A percentile compares a stretch with the other conserved stretches of the same genome.
Evolutionary conservation across 2,329 filamentous ascomycete genomes (phyloP).

Genomic region (Scolecobasidium constrictum): DNA sequence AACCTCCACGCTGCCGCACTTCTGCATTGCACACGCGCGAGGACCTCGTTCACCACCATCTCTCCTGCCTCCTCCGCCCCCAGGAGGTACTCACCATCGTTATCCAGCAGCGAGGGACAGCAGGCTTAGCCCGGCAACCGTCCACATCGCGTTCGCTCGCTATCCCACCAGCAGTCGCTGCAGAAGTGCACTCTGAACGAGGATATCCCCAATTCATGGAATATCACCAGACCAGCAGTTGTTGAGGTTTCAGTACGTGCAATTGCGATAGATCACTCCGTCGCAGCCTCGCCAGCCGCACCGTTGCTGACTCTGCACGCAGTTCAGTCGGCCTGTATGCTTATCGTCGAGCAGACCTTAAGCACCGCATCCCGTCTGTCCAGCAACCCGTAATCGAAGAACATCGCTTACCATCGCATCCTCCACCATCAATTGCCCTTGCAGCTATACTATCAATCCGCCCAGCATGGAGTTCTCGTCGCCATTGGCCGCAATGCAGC

Average conservation of each 20-base stretch:
- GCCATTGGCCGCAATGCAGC: conserved; percentile 86
- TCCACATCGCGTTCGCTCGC: background rate
- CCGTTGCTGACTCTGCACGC: background rate
- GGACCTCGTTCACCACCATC: background rate
- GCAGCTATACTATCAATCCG: background rate
- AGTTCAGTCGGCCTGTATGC: background rate
- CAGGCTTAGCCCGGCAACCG: background rate
- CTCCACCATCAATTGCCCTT: conserved; percentile 8
- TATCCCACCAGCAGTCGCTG: background rate
- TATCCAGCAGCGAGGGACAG: background rate
- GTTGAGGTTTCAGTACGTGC: too few species aligned
- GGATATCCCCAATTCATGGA: background rate
- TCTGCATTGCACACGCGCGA: too few species aligned
- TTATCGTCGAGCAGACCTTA: background rate
- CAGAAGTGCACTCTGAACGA: background rate
- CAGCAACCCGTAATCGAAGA: background rate
- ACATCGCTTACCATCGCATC: background rate
- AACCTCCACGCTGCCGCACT: background rate
- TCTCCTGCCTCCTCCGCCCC: background rate
- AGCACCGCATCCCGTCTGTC: background rate
- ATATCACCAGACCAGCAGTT: background rate
- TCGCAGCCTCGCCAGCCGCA: background rate
- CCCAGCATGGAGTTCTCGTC: conserved; percentile 78
- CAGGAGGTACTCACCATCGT: background rate
- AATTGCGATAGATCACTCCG: background rate